Base-by-base conservation (phyloP, 208 protist species). In the Leishmania arabica region DNA sequence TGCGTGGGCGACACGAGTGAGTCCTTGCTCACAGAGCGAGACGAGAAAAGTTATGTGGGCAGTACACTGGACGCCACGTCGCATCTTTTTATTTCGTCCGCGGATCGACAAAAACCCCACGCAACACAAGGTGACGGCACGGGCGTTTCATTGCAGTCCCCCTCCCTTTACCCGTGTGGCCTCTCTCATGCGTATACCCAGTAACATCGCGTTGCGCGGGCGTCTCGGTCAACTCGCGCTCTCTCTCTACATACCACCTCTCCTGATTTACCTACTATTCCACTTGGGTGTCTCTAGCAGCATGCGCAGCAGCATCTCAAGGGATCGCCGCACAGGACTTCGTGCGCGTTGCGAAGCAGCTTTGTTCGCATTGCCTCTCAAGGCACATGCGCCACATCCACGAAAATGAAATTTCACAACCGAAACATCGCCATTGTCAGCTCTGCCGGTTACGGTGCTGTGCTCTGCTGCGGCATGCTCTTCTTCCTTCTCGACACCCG, bases 391-490 rank as follows among this genome's bases (percentile, higher is more conserved):
- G 7, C 47, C 15, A 64, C n/a, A 42, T 8, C 34, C 72, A 7
- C n/a, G 3, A 21, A 27, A 21, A 90, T 88, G 86, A 56, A 83
- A 8, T 73, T 69, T 49, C 82, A 72, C n/a, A 37, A 68, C 9
- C 80, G 86, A 24, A 92, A 89, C 73, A 77, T 93, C n/a, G 90
- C 89, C 66, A 86, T 95, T 56, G 86, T 84, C 45, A 75, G 90
- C 72, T 89, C 84, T 56, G 80, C 85, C 24, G 51, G 92, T 47
- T 90, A 95, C 71, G 89, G 90, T 70, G 70, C 65, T 11, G 37
- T 92, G 7, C 78, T 94, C 0, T 49, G 87, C 34, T 75, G 54
- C 37, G 90, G 88, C 47, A 83, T 90, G 70, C 45, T 92, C 17
- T 83, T 90, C 53, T 89, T 92, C 51, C 53, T 68, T 45, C 34